Percentiles rank a stretch among this genome's conserved stretches.
Conservation (phyloP, 495 filamentous ascomycete genomes). For the Penicillium cataractarum region DNA sequence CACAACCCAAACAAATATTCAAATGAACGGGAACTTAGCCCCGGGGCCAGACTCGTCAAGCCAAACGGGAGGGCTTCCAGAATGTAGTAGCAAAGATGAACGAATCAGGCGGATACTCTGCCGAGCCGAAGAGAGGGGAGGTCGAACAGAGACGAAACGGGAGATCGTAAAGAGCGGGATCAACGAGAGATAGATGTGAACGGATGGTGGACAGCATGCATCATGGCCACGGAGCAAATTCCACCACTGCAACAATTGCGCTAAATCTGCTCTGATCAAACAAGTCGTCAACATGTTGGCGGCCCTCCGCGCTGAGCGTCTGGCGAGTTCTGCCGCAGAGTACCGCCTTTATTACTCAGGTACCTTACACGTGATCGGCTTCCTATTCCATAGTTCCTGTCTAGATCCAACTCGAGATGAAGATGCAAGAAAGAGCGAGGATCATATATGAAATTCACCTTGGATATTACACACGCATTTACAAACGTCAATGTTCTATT, state of each 20-base stretch:
- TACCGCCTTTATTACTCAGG: background rate
- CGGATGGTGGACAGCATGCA: conserved; percentile 15
- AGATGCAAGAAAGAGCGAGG: background rate
- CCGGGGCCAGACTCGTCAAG: background rate
- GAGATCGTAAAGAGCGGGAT: conserved; percentile 3
- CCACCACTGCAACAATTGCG: conserved; percentile 18
- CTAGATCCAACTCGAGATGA: background rate
- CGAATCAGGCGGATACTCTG: conserved; percentile 6
- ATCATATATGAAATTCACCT: no score
- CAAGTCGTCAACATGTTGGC: conserved; percentile 2
- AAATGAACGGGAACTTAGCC: conserved; percentile 1
- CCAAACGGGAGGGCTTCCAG: background rate
- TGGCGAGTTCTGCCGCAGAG: conserved; percentile 9
- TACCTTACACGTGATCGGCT: conserved; percentile 16
- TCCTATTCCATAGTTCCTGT: background rate
- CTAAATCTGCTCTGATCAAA: conserved; percentile 7
- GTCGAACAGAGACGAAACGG: conserved; percentile 9
- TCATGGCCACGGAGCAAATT: conserved; percentile 20
- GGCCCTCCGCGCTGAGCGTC: conserved; percentile 8
- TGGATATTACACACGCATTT: no score
- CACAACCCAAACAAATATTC: background rate
- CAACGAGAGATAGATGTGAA: conserved; percentile 15
- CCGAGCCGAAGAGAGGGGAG: conserved; percentile 13
- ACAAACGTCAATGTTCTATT: no score
- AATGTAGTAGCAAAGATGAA: conserved; percentile 2